Conservation (phyloP, 2,329 filamentous ascomycete species). For the Sporothrix humicola region DNA sequence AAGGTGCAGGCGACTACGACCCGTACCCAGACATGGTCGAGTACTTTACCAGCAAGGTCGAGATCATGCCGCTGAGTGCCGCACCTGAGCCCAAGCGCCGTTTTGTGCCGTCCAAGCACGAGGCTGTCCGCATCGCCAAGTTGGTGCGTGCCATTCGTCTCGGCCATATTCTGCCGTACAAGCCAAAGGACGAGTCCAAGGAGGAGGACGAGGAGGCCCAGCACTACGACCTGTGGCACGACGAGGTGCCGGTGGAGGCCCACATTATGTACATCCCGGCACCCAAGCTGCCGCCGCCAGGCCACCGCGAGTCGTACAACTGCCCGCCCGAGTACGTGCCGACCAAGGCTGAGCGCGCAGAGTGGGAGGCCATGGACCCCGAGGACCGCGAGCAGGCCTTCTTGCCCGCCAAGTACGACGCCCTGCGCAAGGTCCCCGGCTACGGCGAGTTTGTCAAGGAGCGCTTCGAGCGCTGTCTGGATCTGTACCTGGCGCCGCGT, state of each 20-base stretch:
- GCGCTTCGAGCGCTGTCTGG: conserved; percentile 91
- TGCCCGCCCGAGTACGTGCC: conserved; percentile 94
- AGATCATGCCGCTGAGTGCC: conserved; percentile 92
- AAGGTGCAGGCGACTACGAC: conserved; percentile 85
- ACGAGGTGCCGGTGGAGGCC: conserved; percentile 80
- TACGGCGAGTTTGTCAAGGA: conserved; percentile 93
- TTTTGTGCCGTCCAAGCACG: conserved; percentile 95
- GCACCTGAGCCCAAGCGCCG: conserved; percentile 95
- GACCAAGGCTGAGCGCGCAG: conserved; percentile 78
- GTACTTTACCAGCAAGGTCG: conserved; percentile 88
- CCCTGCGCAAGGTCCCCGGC: conserved; percentile 88
- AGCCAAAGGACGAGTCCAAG: conserved; percentile 68
- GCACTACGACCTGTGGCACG: conserved; percentile 92
- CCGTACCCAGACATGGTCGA: conserved; percentile 92
- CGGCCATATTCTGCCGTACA: conserved; percentile 90
- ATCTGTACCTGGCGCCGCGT: conserved; percentile 91
- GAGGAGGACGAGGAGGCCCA: conserved; percentile 70
- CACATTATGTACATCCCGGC: conserved; percentile 95
- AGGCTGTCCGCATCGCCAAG: conserved; percentile 95
- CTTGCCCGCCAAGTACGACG: conserved; percentile 79
- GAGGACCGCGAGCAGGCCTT: conserved; percentile 93
- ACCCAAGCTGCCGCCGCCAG: conserved; percentile 89
- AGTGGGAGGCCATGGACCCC: conserved; percentile 84
- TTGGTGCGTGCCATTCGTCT: conserved; percentile 94
- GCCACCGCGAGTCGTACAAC: conserved; percentile 89